Base-by-base conservation (phyloP, 805 yeast genomes). In the Ogataea parapolymorpha region DNA sequence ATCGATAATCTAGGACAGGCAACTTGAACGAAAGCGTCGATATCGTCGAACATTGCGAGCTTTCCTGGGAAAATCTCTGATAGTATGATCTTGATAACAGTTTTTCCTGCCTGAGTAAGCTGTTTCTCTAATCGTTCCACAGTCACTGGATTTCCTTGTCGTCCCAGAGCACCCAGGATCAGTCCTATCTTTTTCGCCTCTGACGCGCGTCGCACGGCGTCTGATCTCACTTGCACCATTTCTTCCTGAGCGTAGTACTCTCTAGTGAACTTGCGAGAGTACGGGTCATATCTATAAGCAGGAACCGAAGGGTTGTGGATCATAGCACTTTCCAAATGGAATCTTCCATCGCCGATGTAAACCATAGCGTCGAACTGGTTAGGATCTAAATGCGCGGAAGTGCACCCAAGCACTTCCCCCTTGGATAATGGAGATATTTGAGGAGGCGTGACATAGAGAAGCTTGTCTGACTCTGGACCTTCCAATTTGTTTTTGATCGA, bases 331-430 rank as follows among this genome's bases (percentile, higher is more conserved):
- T 93, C 99, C 32, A 93, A 68, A 63, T 93, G 99, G 66, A 93
- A 93, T 37, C 99, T 68, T 11, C 99, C 99, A 63, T 93, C 99
- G 25, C 99, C 99, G 16, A 93, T 71, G 56, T 91, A 93, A 3
- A 93, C 74, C 83, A 90, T 87, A 0, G 90, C 95, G 53, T 80
- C 79, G 25, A 76, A 72, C 31, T 79, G 82, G 4, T 72, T 71
- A 16, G 74, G 70, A 49, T 82, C 82, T 30, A 93, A 65, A 45
- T 85, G 68, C 18, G 95, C 91, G 1, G 97, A 88, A 0, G 99
- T 93, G 61, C 99, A 93, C 0, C 99, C 99, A 12, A 93, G 68
- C 0, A 93, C 96, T 60, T 93, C 99, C 41, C 98, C 99, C 55
- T 86, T 88, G 2, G 97, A 89, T 5, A 93, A 65, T 0, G 99